phyloP scores from a whole-genome alignment of 2,329 filamentous ascomycete species.

The Penicillium sumatraense region DNA sequence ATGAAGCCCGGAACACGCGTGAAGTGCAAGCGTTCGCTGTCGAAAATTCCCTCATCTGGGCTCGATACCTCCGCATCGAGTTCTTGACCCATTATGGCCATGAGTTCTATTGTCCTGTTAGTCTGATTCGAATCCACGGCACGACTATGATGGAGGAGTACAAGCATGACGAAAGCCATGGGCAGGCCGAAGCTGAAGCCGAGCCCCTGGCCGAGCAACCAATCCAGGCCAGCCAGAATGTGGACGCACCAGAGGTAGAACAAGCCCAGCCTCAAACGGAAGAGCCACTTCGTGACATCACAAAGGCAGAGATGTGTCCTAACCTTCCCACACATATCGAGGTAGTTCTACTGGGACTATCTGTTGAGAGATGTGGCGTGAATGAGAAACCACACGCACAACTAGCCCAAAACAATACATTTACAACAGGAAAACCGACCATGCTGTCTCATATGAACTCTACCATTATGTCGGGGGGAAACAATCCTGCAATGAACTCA shows the following conservation, averaged over 20 bases:
- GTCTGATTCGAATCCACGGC: constrained; percentile 87
- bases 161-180: constrained; percentile 78
- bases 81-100: constrained; percentile 93
- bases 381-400: constrained; percentile 17
- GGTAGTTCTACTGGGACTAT: constrained; percentile 13
- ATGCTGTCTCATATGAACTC: constrained; percentile 10
- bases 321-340: constrained; percentile 20
- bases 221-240: constrained; percentile 26
- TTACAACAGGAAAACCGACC: constrained; percentile 26
- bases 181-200: constrained; percentile 57
- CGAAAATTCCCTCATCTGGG: constrained; percentile 95
- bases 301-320: constrained; percentile 16
- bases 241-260: constrained; percentile 19
- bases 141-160: constrained; percentile 94
- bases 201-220: constrained; percentile 65
- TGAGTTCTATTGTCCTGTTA: constrained; percentile 95
- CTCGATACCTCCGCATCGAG: constrained; percentile 88
- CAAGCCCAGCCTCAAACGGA: constrained; percentile 28
- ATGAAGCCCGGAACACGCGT: constrained; percentile 88
- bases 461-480: constrained; percentile 8
- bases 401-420: constrained; percentile 19
- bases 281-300: constrained; percentile 4
- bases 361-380: constrained; percentile 20
- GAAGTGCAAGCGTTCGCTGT: constrained; percentile 94
- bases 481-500: constrained; percentile 6